Base-by-base conservation (phyloP, 306 rosid genomes). In the Chamaecrista fasciculata region DNA sequence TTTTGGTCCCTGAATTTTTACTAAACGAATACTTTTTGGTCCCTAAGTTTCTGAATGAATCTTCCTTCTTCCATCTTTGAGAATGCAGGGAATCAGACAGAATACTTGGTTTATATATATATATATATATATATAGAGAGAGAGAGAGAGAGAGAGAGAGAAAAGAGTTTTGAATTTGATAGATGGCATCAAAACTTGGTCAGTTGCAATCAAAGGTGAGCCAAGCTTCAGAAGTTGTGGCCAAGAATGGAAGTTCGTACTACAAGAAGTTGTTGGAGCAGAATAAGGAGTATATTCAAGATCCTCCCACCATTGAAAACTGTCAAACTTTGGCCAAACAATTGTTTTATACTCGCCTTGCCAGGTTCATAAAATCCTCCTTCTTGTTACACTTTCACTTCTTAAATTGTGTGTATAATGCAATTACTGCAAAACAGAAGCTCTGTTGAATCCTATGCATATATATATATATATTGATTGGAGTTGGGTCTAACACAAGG, bases 281-380 rank as follows among this genome's bases (percentile, higher is more conserved):
- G 73, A 80, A 80, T 71, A 80, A 78, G 76, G 80, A 81, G 43
- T 67, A 86, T 52, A 71, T 86, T 76, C 84, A 78, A 70, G 84
- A 80, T 43, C 86, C 87, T 40, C 84, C 87, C 72, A 75, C 91
- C 9, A 44, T 76, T 18, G 86, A 78, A 65, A 83, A 83, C 4
- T 83, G 90, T 7, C 87, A 80, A 72, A 61, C 73, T 28, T 52
- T 86, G 78, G 86, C 87, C 3, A 83, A 83, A 18, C 82, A 86
- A 53, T 69, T 86, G 77, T 80, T 86, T 28, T 83, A 83, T 67
- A 86, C 90, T 75, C 87, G 90, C 71, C 87, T 86, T 62, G 87
- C 87, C 64, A 86, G 87, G 86, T 86, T 37, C 26, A 1, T 1
- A n/a, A n/a, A n/a, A n/a, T n/a, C 40, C 19, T 37, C 67, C 28